Percentiles rank a stretch among this genome's conserved stretches.
These are phyloP conservation scores for Parafenestella ontariensis DNA, from an alignment of 2,329 filamentous ascomycete genomes.

Conservation along the genomic window DNA sequence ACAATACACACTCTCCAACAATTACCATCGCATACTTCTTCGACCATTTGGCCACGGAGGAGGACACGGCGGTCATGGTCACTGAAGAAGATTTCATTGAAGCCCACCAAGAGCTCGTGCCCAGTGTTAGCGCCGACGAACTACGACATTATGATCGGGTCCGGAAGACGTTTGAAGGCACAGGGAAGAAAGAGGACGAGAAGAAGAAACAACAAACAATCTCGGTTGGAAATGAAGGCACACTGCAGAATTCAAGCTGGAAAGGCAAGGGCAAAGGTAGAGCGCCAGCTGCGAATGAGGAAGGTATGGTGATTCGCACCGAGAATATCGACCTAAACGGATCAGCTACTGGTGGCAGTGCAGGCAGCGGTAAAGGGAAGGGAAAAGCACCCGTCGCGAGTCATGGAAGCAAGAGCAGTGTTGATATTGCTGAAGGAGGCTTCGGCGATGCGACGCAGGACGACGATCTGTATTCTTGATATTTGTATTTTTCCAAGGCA, in stretches of 20 bases:
- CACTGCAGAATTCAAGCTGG: background rate
- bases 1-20: constrained; percentile 54
- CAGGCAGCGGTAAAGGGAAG: constrained; percentile 37
- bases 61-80: constrained; percentile 87
- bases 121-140: constrained; percentile 91
- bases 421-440: constrained; percentile 45
- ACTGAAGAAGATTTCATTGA: constrained; percentile 85
- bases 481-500: background rate
- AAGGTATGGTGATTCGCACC: constrained; percentile 51
- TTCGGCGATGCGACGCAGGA: constrained; percentile 51
- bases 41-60: constrained; percentile 83
- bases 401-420: constrained; percentile 43
- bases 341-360: constrained; percentile 7
- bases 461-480: constrained; percentile 53
- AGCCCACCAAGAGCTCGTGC: constrained; percentile 86
- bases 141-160: constrained; percentile 89
- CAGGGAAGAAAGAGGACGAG: constrained; percentile 53
- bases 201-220: constrained; percentile 49
- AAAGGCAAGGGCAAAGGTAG: constrained; percentile 42
- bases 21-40: constrained; percentile 94
- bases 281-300: constrained; percentile 38
- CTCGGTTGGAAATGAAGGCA: background rate
- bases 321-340: constrained; percentile 48
- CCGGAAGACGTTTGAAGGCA: constrained; percentile 79
- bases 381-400: constrained; percentile 43